Conservation (phyloP, 2,329 filamentous ascomycete species). For the Sphaerulina vaccinii region DNA sequence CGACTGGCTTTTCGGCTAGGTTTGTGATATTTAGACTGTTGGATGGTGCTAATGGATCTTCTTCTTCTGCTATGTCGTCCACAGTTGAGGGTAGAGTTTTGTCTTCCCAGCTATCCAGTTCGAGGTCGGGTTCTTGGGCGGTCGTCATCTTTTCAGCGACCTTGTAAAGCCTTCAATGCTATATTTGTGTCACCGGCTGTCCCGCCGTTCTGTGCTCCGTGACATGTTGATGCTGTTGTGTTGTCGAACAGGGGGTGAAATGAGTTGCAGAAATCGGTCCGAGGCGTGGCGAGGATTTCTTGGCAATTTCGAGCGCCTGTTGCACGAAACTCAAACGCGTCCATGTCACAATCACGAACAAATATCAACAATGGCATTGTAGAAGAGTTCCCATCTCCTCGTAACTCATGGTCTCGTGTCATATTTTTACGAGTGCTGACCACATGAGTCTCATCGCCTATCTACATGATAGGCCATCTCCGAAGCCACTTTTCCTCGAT, state of each 20-base stretch:
- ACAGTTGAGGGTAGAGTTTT: conserved; percentile 6
- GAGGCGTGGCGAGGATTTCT: neutral
- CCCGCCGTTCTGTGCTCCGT: conserved; percentile 1
- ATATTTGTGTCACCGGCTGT: neutral
- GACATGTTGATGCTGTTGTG: conserved; percentile 1
- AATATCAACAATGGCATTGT: no score
- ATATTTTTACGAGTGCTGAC: no score
- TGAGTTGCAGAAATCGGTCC: no score
- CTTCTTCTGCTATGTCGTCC: conserved; percentile 9
- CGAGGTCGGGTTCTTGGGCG: neutral
- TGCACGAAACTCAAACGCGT: no score
- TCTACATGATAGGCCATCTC: neutral
- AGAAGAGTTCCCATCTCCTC: no score
- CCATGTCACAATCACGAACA: no score
- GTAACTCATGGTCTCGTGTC: no score
- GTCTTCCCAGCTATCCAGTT: conserved; percentile 10
- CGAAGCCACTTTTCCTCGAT: neutral
- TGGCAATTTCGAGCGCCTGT: no score
- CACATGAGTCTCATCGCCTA: no score
- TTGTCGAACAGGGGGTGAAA: neutral
- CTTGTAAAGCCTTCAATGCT: neutral
- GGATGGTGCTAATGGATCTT: conserved; percentile 10
- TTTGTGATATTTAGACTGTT: neutral
- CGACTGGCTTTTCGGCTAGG: neutral
- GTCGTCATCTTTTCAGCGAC: neutral